A percentile compares a stretch with the other conserved stretches of the same genome.
phyloP scores from a whole-genome alignment of 208 protist genomes.

The Crithidia thermophila region DNA sequence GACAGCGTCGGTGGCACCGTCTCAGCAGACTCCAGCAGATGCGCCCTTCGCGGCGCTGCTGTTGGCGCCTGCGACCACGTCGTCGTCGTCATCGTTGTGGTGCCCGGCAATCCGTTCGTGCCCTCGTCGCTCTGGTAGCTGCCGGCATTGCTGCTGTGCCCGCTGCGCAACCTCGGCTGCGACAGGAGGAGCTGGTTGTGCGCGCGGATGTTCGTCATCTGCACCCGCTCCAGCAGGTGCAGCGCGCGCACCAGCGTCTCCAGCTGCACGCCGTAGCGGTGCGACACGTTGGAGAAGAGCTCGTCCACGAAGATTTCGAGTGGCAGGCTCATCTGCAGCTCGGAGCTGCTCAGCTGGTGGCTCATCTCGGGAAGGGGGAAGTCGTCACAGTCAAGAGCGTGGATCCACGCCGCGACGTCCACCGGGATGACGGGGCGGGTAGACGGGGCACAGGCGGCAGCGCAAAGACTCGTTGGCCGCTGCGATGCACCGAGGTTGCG shows the following conservation, averaged over 20 bases:
- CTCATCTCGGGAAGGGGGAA: constrained; percentile 35
- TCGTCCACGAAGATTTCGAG: constrained; percentile 32
- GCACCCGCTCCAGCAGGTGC: constrained; percentile 43
- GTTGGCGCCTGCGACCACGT: neutral
- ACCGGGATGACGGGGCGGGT: constrained; percentile 13
- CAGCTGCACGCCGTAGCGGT: constrained; percentile 23
- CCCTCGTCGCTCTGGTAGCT: constrained; percentile 5
- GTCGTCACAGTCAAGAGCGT: constrained; percentile 23
- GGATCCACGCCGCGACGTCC: constrained; percentile 1
- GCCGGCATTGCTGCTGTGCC: neutral
- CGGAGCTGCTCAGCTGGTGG: constrained; percentile 42
- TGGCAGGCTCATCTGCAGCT: constrained; percentile 25
- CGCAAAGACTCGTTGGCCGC: constrained; percentile 1
- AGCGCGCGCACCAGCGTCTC: constrained; percentile 43
- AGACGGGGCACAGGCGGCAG: constrained; percentile 1
- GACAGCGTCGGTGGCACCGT: too few species aligned
- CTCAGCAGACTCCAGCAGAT: neutral
- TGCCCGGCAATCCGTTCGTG: neutral
- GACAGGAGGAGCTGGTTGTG: constrained; percentile 19
- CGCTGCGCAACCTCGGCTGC: constrained; percentile 4
- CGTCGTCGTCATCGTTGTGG: neutral
- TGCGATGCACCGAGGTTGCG: neutral
- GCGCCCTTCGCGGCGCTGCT: neutral
- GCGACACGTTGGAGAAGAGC: constrained; percentile 26
- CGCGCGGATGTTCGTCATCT: constrained; percentile 36